Percentiles rank a stretch among this genome's conserved stretches.
Conservation (phyloP, 139 green algal genomes). For the Chlamydomonas sp. region DNA sequence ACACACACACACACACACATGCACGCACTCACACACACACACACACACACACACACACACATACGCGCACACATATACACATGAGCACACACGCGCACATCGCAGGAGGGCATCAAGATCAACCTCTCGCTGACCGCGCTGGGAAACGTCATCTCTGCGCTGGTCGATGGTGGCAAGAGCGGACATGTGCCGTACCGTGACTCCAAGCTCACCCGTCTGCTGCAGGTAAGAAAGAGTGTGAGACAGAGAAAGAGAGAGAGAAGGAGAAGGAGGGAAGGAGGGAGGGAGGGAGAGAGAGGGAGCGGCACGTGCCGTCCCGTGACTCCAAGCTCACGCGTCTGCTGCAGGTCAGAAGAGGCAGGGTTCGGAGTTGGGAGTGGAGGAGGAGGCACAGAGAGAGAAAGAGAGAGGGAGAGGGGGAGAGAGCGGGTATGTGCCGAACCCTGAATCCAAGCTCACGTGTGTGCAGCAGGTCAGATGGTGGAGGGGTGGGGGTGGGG, state of each 20-base stretch:
- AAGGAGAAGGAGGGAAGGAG: not conserved
- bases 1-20: too few species aligned
- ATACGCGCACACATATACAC: too few species aligned
- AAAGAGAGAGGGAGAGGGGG: not conserved
- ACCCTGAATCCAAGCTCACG: slow-evolving; percentile 88
- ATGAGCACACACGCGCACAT: too few species aligned
- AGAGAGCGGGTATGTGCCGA: slow-evolving; percentile 51
- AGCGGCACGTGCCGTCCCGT: slow-evolving; percentile 60
- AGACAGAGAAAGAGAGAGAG: not conserved
- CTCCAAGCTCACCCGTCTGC: slow-evolving; percentile 85
- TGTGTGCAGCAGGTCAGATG: slow-evolving; percentile 68
- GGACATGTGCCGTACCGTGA: slow-evolving; percentile 72
- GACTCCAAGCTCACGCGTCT: slow-evolving; percentile 91
- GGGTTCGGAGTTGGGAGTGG: not conserved
- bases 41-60: too few species aligned
- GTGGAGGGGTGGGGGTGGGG: too few species aligned
- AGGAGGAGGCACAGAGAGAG: not conserved
- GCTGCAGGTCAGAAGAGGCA: slow-evolving; percentile 62
- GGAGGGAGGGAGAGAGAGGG: not conserved
- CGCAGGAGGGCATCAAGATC: slow-evolving; percentile 81
- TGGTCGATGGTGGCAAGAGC: slow-evolving; percentile 65
- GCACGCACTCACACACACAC: too few species aligned
- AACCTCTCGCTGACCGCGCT: slow-evolving; percentile 81
- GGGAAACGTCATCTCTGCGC: slow-evolving; percentile 71
- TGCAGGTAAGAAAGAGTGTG: too few species aligned